Evolutionary conservation across 148 eudicot species (phyloP).

Genomic region (Rheum nobile): DNA sequence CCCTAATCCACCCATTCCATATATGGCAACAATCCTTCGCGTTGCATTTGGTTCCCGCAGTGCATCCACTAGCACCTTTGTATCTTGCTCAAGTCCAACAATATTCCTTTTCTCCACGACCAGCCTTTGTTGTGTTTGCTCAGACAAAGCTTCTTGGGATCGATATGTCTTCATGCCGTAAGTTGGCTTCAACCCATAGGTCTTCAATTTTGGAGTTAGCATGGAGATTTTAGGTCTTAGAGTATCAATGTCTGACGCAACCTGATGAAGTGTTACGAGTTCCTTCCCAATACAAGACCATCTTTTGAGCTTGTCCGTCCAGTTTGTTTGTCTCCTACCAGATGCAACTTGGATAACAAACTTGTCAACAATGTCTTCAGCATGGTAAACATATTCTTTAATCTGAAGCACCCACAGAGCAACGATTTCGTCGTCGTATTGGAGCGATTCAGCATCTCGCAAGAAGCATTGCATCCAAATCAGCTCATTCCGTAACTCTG

Average conservation of each 20-base stretch:
- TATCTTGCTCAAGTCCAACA: constrained; percentile 20
- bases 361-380: constrained; percentile 25
- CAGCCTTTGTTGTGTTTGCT: not conserved
- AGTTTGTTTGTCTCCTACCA: not conserved
- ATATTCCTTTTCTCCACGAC: constrained; percentile 1
- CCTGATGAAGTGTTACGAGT: constrained; percentile 16
- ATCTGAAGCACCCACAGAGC: constrained; percentile 21
- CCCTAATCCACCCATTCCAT: constrained; percentile 23
- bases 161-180: not conserved
- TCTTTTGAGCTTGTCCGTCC: constrained; percentile 13
- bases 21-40: constrained; percentile 17
- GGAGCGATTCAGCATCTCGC: constrained; percentile 19
- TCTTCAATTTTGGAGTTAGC: constrained; percentile 19
- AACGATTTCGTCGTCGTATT: constrained; percentile 15
- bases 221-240: constrained; percentile 14
- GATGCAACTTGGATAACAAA: constrained; percentile 11
- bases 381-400: constrained; percentile 21
- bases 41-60: constrained; percentile 7
- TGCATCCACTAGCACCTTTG: constrained; percentile 12
- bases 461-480: constrained; percentile 32
- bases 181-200: constrained; percentile 21
- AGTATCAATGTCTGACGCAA: constrained; percentile 14
- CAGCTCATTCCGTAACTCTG: constrained; percentile 21
- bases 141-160: constrained; percentile 2
- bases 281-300: constrained; percentile 20